Conservation (phyloP, 1,139 yeast species). For the Blastobotrys capitulatus region DNA sequence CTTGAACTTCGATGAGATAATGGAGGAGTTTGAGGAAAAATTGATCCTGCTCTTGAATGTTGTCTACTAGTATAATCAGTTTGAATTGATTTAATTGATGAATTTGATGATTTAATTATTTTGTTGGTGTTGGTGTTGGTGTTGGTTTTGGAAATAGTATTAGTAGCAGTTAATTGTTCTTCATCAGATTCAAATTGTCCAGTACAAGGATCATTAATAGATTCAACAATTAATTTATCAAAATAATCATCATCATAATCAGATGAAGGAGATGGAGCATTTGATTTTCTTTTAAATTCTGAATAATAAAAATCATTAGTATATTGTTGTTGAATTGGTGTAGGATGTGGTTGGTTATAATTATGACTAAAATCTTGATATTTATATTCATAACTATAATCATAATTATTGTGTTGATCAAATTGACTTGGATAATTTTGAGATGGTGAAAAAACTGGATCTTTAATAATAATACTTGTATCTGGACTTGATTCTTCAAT, state of each 20-base stretch:
- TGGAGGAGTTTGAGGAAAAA: slow-evolving; percentile 6
- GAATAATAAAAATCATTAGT: too few species aligned
- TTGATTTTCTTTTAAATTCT: too few species aligned
- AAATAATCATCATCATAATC: neutral
- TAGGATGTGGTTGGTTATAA: too few species aligned
- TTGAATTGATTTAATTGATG: neutral
- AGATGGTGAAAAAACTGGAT: neutral
- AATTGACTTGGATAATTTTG: neutral
- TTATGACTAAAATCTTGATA: too few species aligned
- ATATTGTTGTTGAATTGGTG: too few species aligned
- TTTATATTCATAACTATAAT: too few species aligned
- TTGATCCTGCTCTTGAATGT: neutral
- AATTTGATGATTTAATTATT: neutral
- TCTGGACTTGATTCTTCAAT: neutral
- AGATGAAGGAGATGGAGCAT: too few species aligned
- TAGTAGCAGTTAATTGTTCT: too few species aligned
- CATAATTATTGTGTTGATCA: too few species aligned
- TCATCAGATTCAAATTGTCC: too few species aligned
- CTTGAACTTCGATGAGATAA: slow-evolving; percentile 4
- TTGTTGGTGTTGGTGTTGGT: neutral
- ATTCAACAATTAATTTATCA: neutral
- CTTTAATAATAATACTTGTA: neutral
- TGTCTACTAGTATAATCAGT: neutral
- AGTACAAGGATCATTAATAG: too few species aligned
- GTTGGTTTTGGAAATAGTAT: neutral